These are phyloP conservation scores for Cladosporium sphaerospermum DNA, from an alignment of 2,329 filamentous ascomycete genomes.

Conservation along the genomic window DNA sequence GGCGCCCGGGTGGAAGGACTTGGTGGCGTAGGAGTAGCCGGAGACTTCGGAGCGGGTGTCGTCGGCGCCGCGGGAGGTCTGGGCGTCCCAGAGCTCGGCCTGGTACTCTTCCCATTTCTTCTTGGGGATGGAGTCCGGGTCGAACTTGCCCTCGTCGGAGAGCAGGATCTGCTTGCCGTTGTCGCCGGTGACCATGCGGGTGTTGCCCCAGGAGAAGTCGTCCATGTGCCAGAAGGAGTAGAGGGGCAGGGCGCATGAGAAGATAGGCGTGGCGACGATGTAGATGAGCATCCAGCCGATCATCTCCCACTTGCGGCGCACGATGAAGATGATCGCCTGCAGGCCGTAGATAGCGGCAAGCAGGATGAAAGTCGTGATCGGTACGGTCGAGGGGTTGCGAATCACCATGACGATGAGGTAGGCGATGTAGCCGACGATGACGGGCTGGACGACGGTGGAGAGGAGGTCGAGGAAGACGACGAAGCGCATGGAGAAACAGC, in stretches of 20 bases:
- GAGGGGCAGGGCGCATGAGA: conserved; percentile 80
- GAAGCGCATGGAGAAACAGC: conserved; percentile 99
- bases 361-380: conserved; percentile 80
- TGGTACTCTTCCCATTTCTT: conserved; percentile 99
- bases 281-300: conserved; percentile 99
- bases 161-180: conserved; percentile 87
- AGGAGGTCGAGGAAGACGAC: conserved; percentile 91
- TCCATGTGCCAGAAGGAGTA: conserved; percentile 99
- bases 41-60: conserved; percentile 82
- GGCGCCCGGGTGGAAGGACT: conserved; percentile 54
- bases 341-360: conserved; percentile 95
- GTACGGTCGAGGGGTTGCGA: conserved; percentile 58
- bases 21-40: conserved; percentile 91
- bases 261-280: conserved; percentile 82
- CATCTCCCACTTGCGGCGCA: conserved; percentile 98
- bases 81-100: conserved; percentile 92
- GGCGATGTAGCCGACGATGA: conserved; percentile 80
- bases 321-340: conserved; percentile 93
- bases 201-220: conserved; percentile 99
- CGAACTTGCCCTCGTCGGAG: conserved; percentile 96
- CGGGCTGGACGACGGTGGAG: conserved; percentile 85
- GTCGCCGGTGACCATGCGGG: conserved; percentile 91
- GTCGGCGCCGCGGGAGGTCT: conserved; percentile 63
- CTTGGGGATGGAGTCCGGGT: conserved; percentile 82
- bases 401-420: conserved; percentile 78